Base-by-base conservation (phyloP, 441 rosid genomes). In the Euphorbia schlechtendalii region DNA sequence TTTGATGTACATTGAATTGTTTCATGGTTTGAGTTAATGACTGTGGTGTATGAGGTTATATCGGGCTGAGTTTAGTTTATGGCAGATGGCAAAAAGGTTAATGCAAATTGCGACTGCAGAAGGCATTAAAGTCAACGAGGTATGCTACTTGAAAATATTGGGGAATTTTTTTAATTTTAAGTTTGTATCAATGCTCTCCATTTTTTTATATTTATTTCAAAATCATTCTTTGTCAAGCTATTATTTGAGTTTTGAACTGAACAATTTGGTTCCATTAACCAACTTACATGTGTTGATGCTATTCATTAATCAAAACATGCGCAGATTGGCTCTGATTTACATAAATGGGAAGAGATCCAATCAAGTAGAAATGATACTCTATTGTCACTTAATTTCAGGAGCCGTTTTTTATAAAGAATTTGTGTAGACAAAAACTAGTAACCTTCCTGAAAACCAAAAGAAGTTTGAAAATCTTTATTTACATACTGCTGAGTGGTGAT, bases 1-100 rank as follows among this genome's bases (percentile, higher is more conserved):
- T 40, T 22, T 40, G 49, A 41, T 14, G 25, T 59, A 6, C 21
- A 20, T 18, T 20, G 5, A 27, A 25, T 13, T 9, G 41, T 46
- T 51, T 15, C 56, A 36, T 38, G 8, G 21, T 22, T 41, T 46
- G 45, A 53, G 41, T 15, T 57, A 9, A 11, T 43, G 25, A 38
- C 9, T 40, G 45, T 40, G 21, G 52, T 41, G 3, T 22, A 24
- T 60, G 21, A 28, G 52, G 11, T 68, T 65, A 43, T 65, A 43
- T 62, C 58, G 78, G 30, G 3, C 58, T 49, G 66, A 56, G 41
- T 66, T 64, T 65, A 49, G 25, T 73, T 59, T 56, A 43, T 79
- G 75, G 58, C 81, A 93, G 99, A 93, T 93, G 90, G 97, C 89
- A 52, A 93, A 93, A 83, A 84, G 99, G 80, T 79, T 93, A 76